These are phyloP conservation scores for Serendipita vermifera DNA, from an alignment of 768 basidiomycete species.

Conservation along the genomic window DNA sequence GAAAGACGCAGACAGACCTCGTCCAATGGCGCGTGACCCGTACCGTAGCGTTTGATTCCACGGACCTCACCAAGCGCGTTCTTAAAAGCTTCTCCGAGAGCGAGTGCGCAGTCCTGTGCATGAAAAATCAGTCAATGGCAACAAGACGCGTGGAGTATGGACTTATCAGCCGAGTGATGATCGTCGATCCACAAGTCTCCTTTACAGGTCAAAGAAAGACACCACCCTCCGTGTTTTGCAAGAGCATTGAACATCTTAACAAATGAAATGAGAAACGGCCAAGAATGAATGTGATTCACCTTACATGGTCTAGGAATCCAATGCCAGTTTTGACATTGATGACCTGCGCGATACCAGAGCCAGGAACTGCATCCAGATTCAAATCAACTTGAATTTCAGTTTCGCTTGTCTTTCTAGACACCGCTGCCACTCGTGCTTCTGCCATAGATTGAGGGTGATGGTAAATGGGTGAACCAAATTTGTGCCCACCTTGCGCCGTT, in stretches of 20 bases:
- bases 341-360: slow-evolving; percentile 44
- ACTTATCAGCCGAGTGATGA: slow-evolving; percentile 97
- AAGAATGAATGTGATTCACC: slow-evolving; percentile 17
- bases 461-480: no score
- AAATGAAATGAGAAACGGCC: neutral
- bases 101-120: slow-evolving; percentile 79
- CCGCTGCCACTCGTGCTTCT: slow-evolving; percentile 30
- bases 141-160: slow-evolving; percentile 21
- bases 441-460: no score
- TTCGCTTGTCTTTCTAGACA: slow-evolving; percentile 81
- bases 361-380: slow-evolving; percentile 66
- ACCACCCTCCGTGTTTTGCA: slow-evolving; percentile 94
- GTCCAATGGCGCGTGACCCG: slow-evolving; percentile 91
- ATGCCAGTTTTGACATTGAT: slow-evolving; percentile 89
- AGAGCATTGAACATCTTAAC: slow-evolving; percentile 97
- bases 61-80: slow-evolving; percentile 86
- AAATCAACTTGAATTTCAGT: slow-evolving; percentile 76
- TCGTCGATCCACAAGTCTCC: slow-evolving; percentile 98
- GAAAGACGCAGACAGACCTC: slow-evolving; percentile 44
- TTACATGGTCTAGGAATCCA: slow-evolving; percentile 95
- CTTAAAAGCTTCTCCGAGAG: slow-evolving; percentile 83
- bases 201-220: slow-evolving; percentile 76
- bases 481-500: no score
- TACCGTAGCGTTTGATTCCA: slow-evolving; percentile 91
- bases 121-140: slow-evolving; percentile 15